A percentile compares a stretch with the other conserved stretches of the same genome.
phyloP scores from a whole-genome alignment of 2,329 filamentous ascomycete species.

The Shiraia sp. region DNA sequence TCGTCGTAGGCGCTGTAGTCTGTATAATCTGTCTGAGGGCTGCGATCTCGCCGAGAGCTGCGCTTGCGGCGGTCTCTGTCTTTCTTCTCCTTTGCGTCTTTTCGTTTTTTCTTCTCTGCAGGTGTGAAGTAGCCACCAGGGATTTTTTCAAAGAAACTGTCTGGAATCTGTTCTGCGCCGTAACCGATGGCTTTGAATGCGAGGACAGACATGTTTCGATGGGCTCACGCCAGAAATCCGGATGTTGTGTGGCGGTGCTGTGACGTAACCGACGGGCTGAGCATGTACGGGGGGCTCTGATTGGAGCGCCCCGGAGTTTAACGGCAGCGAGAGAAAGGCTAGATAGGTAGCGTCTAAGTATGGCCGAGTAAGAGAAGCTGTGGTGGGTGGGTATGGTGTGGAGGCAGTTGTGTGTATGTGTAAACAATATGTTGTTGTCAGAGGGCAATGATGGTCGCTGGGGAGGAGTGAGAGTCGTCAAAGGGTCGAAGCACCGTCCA shows the following conservation, averaged over 20 bases:
- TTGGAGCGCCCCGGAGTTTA: slow-evolving; percentile 30
- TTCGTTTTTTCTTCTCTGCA: slow-evolving; percentile 30
- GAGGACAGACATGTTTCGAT: slow-evolving; percentile 39
- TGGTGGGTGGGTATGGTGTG: slow-evolving; percentile 1
- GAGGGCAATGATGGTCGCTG: slow-evolving; percentile 5
- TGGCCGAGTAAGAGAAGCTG: slow-evolving; percentile 9
- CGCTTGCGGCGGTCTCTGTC: slow-evolving; percentile 15
- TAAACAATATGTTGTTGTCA: slow-evolving; percentile 12
- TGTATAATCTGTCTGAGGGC: slow-evolving; percentile 31
- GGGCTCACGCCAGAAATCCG: slow-evolving; percentile 27
- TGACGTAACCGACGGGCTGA: slow-evolving; percentile 43
- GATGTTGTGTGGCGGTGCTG: slow-evolving; percentile 19
- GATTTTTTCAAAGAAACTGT: slow-evolving; percentile 43
- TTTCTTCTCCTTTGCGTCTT: slow-evolving; percentile 21
- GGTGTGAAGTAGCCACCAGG: slow-evolving; percentile 45
- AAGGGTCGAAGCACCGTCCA: neutral
- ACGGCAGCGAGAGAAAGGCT: slow-evolving; percentile 19
- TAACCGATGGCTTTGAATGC: slow-evolving; percentile 45
- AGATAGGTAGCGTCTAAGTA: slow-evolving; percentile 29
- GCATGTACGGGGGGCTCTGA: slow-evolving; percentile 25
- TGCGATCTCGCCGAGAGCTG: slow-evolving; percentile 31
- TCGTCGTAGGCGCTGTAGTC: slow-evolving; percentile 36
- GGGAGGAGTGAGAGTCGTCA: slow-evolving; percentile 1
- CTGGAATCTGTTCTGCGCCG: slow-evolving; percentile 45
- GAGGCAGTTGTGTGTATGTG: slow-evolving; percentile 2